Conservation (phyloP, 192 early-diverging fungal species). For the Coemansia sp. region DNA sequence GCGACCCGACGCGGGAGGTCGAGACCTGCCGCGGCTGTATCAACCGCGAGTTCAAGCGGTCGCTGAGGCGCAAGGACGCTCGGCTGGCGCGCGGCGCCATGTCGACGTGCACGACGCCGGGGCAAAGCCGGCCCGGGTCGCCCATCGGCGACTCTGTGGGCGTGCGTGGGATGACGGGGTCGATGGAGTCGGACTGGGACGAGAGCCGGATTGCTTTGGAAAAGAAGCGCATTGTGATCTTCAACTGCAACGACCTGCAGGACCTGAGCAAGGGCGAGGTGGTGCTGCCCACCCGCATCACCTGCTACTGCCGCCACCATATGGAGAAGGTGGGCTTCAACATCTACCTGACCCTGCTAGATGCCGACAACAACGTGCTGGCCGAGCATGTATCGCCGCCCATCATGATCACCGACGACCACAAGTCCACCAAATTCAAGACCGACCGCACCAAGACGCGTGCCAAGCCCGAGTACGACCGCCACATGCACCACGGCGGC, state of each 20-base stretch:
- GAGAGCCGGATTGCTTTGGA: slow-evolving; percentile 66
- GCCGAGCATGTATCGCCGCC: slow-evolving; percentile 81
- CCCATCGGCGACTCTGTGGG: slow-evolving; percentile 41
- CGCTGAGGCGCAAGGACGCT: slow-evolving; percentile 53
- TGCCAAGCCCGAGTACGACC: slow-evolving; percentile 51
- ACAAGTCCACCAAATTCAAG: slow-evolving; percentile 80
- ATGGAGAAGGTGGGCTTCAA: slow-evolving; percentile 91
- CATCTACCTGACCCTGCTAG: slow-evolving; percentile 73
- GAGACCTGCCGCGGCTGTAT: slow-evolving; percentile 79
- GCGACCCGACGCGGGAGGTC: slow-evolving; percentile 66
- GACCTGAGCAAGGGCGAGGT: slow-evolving; percentile 87
- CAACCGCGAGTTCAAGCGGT: slow-evolving; percentile 72
- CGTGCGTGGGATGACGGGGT: slow-evolving; percentile 36
- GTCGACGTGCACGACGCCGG: slow-evolving; percentile 52
- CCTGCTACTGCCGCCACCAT: slow-evolving; percentile 96
- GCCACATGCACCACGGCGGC: slow-evolving; percentile 12
- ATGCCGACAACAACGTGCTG: slow-evolving; percentile 58
- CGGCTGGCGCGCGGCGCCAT: slow-evolving; percentile 30
- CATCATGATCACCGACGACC: slow-evolving; percentile 97
- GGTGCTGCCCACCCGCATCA: slow-evolving; percentile 85
- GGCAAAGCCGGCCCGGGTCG: slow-evolving; percentile 51
- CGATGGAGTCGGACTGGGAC: slow-evolving; percentile 57
- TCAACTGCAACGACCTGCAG: slow-evolving; percentile 80
- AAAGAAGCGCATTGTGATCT: slow-evolving; percentile 74
- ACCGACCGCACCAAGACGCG: slow-evolving; percentile 46